Evolutionary conservation across 805 yeast species (phyloP).

Genomic region (Wickerhamomyces strasburgensis): DNA sequence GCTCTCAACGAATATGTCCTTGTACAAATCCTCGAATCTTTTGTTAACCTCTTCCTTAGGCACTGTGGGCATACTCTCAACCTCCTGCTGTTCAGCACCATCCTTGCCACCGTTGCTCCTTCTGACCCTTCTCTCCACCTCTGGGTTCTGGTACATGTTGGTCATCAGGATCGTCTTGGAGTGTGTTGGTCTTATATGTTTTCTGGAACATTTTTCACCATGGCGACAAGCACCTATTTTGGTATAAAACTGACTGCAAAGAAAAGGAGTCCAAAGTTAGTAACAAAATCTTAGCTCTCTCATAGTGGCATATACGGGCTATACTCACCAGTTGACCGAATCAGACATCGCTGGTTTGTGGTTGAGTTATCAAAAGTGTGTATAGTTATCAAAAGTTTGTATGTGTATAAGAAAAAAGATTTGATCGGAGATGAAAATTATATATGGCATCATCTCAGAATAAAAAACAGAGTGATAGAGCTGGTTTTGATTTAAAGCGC

Average conservation of each 20-base stretch:
- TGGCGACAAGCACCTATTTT: slow-evolving; percentile 93
- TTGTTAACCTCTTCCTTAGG: slow-evolving; percentile 35
- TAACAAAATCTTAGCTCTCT: no score
- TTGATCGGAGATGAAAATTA: no score
- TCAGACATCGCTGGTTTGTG: slow-evolving; percentile 15
- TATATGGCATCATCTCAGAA: no score
- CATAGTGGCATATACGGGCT: not conserved
- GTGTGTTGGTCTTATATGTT: slow-evolving; percentile 59
- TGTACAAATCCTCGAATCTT: slow-evolving; percentile 57
- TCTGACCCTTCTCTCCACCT: slow-evolving; percentile 21
- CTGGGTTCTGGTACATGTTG: slow-evolving; percentile 64
- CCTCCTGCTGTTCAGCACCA: slow-evolving; percentile 44
- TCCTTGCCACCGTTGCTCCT: slow-evolving; percentile 21
- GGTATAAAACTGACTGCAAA: slow-evolving; percentile 55
- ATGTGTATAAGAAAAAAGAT: no score
- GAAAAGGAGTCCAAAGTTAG: slow-evolving; percentile 12
- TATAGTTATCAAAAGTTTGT: no score
- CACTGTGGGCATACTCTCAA: slow-evolving; percentile 13
- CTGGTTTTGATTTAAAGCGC: no score
- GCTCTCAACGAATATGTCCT: slow-evolving; percentile 66
- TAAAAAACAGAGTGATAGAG: no score
- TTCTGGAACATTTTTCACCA: slow-evolving; percentile 80
- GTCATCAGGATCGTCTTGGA: slow-evolving; percentile 64
- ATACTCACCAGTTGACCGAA: slow-evolving; percentile 17
- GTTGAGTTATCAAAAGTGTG: not conserved